These are phyloP conservation scores for Boletus huronensis DNA, from an alignment of 768 basidiomycete species.

Conservation along the genomic window DNA sequence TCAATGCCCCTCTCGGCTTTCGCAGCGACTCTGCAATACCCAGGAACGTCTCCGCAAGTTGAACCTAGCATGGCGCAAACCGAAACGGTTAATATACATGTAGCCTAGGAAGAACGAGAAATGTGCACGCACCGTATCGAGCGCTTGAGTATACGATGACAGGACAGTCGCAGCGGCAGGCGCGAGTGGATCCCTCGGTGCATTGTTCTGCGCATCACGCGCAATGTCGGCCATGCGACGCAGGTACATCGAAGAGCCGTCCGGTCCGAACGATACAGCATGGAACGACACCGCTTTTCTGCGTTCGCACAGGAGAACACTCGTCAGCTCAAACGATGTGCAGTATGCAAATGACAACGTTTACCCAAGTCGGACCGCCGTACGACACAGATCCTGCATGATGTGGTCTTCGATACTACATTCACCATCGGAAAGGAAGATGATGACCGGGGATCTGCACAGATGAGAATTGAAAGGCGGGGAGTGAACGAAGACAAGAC, in stretches of 20 bases:
- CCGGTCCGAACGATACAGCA: slow-evolving; percentile 51
- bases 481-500: background rate
- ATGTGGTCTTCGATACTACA: slow-evolving; percentile 36
- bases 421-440: slow-evolving; percentile 50
- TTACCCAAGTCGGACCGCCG: slow-evolving; percentile 45
- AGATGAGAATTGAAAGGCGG: background rate
- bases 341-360: background rate
- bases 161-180: slow-evolving; percentile 32
- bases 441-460: slow-evolving; percentile 28
- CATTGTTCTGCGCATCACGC: slow-evolving; percentile 41
- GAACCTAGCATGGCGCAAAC: slow-evolving; percentile 37
- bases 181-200: slow-evolving; percentile 38
- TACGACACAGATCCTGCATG: slow-evolving; percentile 40
- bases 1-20: slow-evolving; percentile 51
- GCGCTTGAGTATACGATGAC: slow-evolving; percentile 49
- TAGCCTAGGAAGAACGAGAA: background rate
- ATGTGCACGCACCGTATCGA: slow-evolving; percentile 42
- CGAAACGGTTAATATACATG: background rate
- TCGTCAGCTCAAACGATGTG: background rate
- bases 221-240: slow-evolving; percentile 54
- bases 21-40: slow-evolving; percentile 55
- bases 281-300: slow-evolving; percentile 60
- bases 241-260: slow-evolving; percentile 26
- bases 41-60: slow-evolving; percentile 55
- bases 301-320: background rate